These are phyloP conservation scores for Boletus austroedulis DNA, from an alignment of 1,284 basidiomycete genomes.

Conservation along the genomic window DNA sequence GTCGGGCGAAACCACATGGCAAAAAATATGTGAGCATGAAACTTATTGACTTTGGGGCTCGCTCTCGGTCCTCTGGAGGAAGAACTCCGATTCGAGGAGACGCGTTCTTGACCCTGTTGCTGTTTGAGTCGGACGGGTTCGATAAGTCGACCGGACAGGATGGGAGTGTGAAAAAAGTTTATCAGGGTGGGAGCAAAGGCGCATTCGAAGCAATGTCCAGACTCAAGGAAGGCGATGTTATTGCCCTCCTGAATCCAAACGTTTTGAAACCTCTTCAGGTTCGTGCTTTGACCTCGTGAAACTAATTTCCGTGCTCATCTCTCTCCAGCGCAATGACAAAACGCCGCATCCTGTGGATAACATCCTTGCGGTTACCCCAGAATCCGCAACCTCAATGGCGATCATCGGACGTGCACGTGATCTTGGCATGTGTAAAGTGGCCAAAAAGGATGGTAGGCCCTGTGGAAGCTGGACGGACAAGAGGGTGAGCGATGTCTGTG, in stretches of 20 bases:
- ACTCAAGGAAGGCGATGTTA: conserved; percentile 82
- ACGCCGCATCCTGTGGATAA: conserved; percentile 76
- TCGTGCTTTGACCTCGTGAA: conserved; percentile 20
- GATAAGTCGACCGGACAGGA: conserved; percentile 52
- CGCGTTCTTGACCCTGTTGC: conserved; percentile 75
- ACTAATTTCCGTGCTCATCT: background rate
- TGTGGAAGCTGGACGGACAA: conserved; percentile 89
- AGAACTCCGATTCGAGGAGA: conserved; percentile 71
- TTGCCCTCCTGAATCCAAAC: conserved; percentile 87
- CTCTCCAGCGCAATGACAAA: conserved; percentile 42
- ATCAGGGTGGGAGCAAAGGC: conserved; percentile 85
- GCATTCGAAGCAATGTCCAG: conserved; percentile 89
- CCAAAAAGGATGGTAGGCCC: conserved; percentile 73
- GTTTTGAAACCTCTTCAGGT: conserved; percentile 85
- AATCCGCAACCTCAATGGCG: conserved; percentile 74
- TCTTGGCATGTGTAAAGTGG: conserved; percentile 78
- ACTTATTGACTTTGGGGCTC: conserved; percentile 77
- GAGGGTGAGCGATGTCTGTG: conserved; percentile 79
- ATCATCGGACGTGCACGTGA: conserved; percentile 85
- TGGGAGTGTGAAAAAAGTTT: conserved; percentile 57
- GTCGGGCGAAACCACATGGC: conserved; percentile 45
- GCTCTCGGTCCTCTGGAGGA: conserved; percentile 50
- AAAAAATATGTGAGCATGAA: conserved; percentile 88
- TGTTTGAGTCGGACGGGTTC: conserved; percentile 83
- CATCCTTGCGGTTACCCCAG: conserved; percentile 85